Evolutionary conservation across 352 stramenopile genomes (phyloP), one percentile per base, ranked within the genome.

Genomic region (Pythium graminicola): DNA sequence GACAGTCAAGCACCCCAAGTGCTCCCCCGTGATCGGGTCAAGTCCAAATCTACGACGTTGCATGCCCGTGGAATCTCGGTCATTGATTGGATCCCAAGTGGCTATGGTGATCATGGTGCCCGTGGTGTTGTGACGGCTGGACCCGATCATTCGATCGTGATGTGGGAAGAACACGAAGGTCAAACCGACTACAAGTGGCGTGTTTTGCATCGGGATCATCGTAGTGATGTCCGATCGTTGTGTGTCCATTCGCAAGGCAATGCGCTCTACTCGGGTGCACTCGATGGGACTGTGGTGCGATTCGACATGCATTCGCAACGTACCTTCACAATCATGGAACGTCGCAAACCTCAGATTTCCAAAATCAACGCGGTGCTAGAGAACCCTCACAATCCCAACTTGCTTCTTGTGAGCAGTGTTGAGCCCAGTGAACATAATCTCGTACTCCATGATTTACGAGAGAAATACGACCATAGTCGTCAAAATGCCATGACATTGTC

Each of bases 341-440:
- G 77, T 17, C 73, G 82, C n/a, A 82, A 85, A 28, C 80, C 79
- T 14, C 73, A 57, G 5, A 91, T 93, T 20, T 83, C 71, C 20
- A 89, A 91, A 66, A 90, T 94, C 62, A 94, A 94, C 56, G 59
- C 73, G 1, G 69, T 94, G 35, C 54, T 90, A 6, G 81, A 91
- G 58, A 79, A 94, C 51, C 83, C 83, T 29, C 75, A 89, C 59
- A 90, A 94, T 59, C 83, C 79, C 24, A 73, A 90, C 50, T 33
- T 94, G 46, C 62, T 94, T 19, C 48, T 94, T 36, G 66, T 90
- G 11, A 92, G 81, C 60, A 78, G 71, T 31, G 64, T 94, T 8
- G 74, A 90, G 53, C 64, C 73, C 48, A 66, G 26, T 26, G 69
- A 74, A 35, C 79, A 94, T 46, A 88, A 72, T 28, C 45, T 94